Evolutionary conservation across 805 yeast genomes (phyloP).

Genomic region (Pichia membranifaciens): DNA sequence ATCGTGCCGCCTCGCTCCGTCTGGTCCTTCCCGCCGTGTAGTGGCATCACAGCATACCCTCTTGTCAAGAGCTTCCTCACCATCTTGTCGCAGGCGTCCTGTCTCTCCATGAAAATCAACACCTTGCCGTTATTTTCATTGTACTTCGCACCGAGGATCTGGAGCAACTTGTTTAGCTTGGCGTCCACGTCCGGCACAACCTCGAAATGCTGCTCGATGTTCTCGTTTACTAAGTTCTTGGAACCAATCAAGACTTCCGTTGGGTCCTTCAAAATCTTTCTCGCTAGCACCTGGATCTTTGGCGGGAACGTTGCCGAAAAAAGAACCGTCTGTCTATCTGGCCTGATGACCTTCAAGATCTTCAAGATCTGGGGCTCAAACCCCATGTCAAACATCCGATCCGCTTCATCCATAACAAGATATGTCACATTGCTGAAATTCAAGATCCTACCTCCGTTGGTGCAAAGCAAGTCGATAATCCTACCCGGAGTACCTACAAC

Average conservation of each 20-base stretch:
- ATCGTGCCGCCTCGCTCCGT: conserved; percentile 73
- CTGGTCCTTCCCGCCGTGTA: conserved; percentile 93
- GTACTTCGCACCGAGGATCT: conserved; percentile 43
- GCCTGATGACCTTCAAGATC: conserved; percentile 57
- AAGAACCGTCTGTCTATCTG: conserved; percentile 82
- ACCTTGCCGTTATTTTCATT: conserved; percentile 42
- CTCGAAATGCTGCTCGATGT: conserved; percentile 67
- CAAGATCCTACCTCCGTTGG: conserved; percentile 73
- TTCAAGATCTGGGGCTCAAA: conserved; percentile 93
- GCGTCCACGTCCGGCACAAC: conserved; percentile 44
- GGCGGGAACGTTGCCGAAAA: conserved; percentile 93
- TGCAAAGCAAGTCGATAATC: conserved; percentile 78
- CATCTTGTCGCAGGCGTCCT: conserved; percentile 74
- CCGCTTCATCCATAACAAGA: conserved; percentile 93
- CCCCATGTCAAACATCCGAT: conserved; percentile 93
- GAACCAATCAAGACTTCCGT: conserved; percentile 77
- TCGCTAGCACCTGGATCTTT: conserved; percentile 71
- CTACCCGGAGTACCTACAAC: conserved; percentile 95
- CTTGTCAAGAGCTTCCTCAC: conserved; percentile 45
- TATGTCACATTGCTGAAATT: conserved; percentile 66
- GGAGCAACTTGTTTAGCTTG: conserved; percentile 52
- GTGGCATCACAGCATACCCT: conserved; percentile 56
- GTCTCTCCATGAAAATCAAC: conserved; percentile 82
- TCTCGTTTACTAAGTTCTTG: conserved; percentile 72
- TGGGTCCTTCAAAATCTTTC: conserved; percentile 56